Evolutionary conservation across 257 asterid species (phyloP).

Genomic region (Rauvolfia tetraphylla): DNA sequence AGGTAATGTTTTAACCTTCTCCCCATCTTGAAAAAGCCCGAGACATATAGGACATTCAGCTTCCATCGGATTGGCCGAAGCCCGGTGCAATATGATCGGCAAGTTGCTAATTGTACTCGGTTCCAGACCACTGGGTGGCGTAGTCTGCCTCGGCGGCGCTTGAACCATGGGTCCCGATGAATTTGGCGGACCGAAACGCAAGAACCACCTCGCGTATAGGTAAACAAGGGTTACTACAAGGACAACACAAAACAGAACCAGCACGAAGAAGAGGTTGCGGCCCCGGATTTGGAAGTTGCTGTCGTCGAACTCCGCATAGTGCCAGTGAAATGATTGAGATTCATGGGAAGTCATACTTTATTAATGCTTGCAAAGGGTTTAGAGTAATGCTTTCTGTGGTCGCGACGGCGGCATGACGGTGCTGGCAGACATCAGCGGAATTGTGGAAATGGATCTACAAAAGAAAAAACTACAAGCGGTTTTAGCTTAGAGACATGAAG

Average conservation of each 20-base stretch:
- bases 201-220: constrained; percentile 62
- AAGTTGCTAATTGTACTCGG: constrained; percentile 33
- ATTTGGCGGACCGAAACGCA: constrained; percentile 29
- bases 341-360: constrained; percentile 6
- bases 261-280: constrained; percentile 60
- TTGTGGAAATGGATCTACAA: not conserved
- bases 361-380: not conserved
- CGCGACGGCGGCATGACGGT: not conserved
- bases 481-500: not conserved
- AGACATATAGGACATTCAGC: constrained; percentile 54
- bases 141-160: constrained; percentile 32
- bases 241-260: constrained; percentile 47
- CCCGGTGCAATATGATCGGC: constrained; percentile 47
- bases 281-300: constrained; percentile 64
- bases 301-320: constrained; percentile 76
- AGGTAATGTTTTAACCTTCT: constrained; percentile 34
- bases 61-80: constrained; percentile 16
- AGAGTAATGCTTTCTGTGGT: not conserved
- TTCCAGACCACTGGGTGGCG: constrained; percentile 48
- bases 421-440: constrained; percentile 1
- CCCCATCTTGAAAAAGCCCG: constrained; percentile 32
- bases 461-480: not conserved
- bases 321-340: constrained; percentile 62
- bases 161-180: constrained; percentile 22
- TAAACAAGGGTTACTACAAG: constrained; percentile 42